These are phyloP conservation scores for Kregervanrija fluxuum DNA, from an alignment of 805 yeast species.

Conservation along the genomic window DNA sequence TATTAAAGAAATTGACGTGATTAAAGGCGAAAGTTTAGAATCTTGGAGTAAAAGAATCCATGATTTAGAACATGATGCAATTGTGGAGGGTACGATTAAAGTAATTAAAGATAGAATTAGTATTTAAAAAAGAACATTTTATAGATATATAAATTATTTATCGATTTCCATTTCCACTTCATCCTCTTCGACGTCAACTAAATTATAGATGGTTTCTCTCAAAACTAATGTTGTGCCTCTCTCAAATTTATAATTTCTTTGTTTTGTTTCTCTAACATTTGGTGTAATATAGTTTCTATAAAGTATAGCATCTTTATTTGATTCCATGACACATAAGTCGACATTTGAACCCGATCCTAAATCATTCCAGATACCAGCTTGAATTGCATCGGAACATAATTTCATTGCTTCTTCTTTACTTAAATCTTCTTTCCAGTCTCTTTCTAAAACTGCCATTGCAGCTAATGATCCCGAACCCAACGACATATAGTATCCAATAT, in stretches of 20 bases:
- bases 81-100: slow-evolving; percentile 80
- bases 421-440: slow-evolving; percentile 74
- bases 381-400: slow-evolving; percentile 86
- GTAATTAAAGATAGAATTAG: slow-evolving; percentile 35
- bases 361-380: slow-evolving; percentile 98
- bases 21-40: slow-evolving; percentile 69
- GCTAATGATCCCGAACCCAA: slow-evolving; percentile 97
- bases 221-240: slow-evolving; percentile 93
- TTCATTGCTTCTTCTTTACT: slow-evolving; percentile 85
- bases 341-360: slow-evolving; percentile 98
- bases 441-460: slow-evolving; percentile 95
- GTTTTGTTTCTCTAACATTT: slow-evolving; percentile 77
- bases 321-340: slow-evolving; percentile 94
- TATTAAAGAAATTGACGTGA: slow-evolving; percentile 68
- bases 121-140: not conserved
- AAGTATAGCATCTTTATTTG: slow-evolving; percentile 79
- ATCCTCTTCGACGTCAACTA: slow-evolving; percentile 65
- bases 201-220: slow-evolving; percentile 54
- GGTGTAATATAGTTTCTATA: slow-evolving; percentile 87
- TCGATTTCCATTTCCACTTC: slow-evolving; percentile 29
- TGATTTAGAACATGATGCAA: slow-evolving; percentile 77
- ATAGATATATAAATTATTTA: not conserved
- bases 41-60: slow-evolving; percentile 81
- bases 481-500: slow-evolving; percentile 87
- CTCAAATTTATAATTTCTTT: slow-evolving; percentile 74